Percentiles rank a stretch among this genome's conserved stretches.
Evolutionary conservation across 2,329 filamentous ascomycete species (phyloP).

Genomic region (Hymenoscyphus repandus): DNA sequence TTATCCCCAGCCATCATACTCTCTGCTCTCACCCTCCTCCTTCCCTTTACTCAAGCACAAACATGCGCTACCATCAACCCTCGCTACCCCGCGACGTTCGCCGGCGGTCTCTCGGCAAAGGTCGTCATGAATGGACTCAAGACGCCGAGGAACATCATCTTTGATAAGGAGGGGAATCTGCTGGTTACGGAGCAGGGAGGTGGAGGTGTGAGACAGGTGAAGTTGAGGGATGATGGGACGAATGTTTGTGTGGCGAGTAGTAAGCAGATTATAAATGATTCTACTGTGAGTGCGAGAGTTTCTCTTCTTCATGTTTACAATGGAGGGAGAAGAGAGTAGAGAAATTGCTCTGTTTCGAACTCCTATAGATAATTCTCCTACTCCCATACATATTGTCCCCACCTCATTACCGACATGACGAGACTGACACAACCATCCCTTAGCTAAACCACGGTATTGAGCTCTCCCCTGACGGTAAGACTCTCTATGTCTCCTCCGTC

Average conservation of each 20-base stretch:
- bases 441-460: conserved; percentile 16
- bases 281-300: conserved; percentile 1
- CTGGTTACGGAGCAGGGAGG: conserved; percentile 13
- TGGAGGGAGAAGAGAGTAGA: no score
- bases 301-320: not conserved
- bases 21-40: not conserved
- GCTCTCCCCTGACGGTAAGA: conserved; percentile 13
- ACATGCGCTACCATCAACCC: not conserved
- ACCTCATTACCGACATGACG: not conserved
- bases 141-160: conserved; percentile 9
- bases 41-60: not conserved
- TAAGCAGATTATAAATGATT: conserved; percentile 10
- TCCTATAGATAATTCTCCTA: no score
- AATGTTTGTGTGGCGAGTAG: conserved; percentile 8
- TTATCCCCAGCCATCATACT: not conserved
- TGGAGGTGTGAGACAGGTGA: conserved; percentile 9
- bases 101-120: conserved; percentile 1
- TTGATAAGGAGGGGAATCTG: conserved; percentile 12
- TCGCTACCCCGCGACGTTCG: not conserved
- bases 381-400: not conserved
- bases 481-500: conserved; percentile 9
- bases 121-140: conserved; percentile 13
- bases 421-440: not conserved
- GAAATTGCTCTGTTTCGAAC: no score
- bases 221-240: conserved; percentile 9